Evolutionary conservation across 148 eudicot species (phyloP).

Genomic region (Camellia sinensis): DNA sequence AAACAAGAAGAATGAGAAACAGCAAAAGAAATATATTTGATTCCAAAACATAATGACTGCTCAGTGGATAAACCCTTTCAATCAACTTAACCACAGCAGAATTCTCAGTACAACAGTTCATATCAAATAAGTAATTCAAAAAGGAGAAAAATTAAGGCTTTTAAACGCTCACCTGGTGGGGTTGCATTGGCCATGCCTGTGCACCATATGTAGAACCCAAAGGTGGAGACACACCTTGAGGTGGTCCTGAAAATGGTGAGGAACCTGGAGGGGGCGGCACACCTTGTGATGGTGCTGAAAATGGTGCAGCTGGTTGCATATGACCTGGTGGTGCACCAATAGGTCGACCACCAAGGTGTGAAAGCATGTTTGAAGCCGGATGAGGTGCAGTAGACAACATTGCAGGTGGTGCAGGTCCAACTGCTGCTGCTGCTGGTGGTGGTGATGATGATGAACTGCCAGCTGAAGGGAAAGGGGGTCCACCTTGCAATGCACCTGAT

Average conservation of each 20-base stretch:
- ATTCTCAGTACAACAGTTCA: not conserved
- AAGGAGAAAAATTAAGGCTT: not conserved
- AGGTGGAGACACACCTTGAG: constrained; percentile 45
- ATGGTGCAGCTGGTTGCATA: constrained; percentile 48
- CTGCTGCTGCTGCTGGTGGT: constrained; percentile 30
- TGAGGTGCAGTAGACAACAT: constrained; percentile 36
- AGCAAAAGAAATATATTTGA: not conserved
- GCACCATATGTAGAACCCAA: constrained; percentile 59
- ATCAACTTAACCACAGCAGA: not conserved
- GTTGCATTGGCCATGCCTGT: constrained; percentile 62
- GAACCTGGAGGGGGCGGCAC: constrained; percentile 29
- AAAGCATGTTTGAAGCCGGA: constrained; percentile 51
- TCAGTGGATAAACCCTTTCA: not conserved
- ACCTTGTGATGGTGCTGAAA: constrained; percentile 27
- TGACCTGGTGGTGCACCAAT: constrained; percentile 33
- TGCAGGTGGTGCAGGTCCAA: constrained; percentile 48
- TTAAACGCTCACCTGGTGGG: constrained; percentile 51
- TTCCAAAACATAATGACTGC: constrained; percentile 1
- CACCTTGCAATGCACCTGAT: constrained; percentile 47
- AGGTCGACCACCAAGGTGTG: constrained; percentile 47
- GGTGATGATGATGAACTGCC: constrained; percentile 42
- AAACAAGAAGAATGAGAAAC: not conserved
- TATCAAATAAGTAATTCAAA: not conserved
- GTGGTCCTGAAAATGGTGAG: constrained; percentile 44
- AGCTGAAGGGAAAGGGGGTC: constrained; percentile 53